Evolutionary conservation across 2,329 filamentous ascomycete genomes (phyloP).

Genomic region (Diaporthe ilicicola): DNA sequence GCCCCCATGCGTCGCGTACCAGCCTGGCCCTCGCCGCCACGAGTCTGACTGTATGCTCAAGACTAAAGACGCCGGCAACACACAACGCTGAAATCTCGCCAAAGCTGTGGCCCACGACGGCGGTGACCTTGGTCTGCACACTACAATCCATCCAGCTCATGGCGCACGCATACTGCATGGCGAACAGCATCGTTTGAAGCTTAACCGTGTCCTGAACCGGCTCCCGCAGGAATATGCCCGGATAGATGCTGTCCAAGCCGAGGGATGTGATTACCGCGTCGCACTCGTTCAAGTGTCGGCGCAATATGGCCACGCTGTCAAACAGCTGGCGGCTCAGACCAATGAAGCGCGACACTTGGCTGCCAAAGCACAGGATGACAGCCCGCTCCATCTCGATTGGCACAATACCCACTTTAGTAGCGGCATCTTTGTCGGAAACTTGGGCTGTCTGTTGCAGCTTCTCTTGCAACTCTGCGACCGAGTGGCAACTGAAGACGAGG

Average conservation of each 20-base stretch:
- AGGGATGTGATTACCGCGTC: constrained; percentile 11
- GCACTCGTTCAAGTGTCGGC: constrained; percentile 36
- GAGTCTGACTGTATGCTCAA: constrained; percentile 42
- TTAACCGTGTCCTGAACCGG: constrained; percentile 50
- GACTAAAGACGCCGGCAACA: constrained; percentile 42
- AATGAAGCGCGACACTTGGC: constrained; percentile 42
- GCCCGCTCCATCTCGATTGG: background rate
- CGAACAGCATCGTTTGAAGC: constrained; percentile 49
- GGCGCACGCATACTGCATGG: constrained; percentile 52
- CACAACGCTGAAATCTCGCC: constrained; percentile 52
- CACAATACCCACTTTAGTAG: background rate
- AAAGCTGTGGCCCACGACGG: constrained; percentile 50
- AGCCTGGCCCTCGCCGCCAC: constrained; percentile 42
- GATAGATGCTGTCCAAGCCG: constrained; percentile 42
- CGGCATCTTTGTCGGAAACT: too few relatives aligned
- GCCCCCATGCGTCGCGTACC: constrained; percentile 44
- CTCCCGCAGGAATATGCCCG: constrained; percentile 44
- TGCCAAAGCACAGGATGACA: constrained; percentile 12
- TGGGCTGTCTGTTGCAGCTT: too few relatives aligned
- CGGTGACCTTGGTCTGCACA: constrained; percentile 32
- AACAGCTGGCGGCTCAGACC: constrained; percentile 48
- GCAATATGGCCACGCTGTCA: constrained; percentile 37
- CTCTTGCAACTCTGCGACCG: constrained; percentile 37
- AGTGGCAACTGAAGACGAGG: constrained; percentile 41
- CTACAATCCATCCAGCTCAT: constrained; percentile 54